phyloP scores from a whole-genome alignment of 148 eudicot genomes.

The Drosera capensis region DNA sequence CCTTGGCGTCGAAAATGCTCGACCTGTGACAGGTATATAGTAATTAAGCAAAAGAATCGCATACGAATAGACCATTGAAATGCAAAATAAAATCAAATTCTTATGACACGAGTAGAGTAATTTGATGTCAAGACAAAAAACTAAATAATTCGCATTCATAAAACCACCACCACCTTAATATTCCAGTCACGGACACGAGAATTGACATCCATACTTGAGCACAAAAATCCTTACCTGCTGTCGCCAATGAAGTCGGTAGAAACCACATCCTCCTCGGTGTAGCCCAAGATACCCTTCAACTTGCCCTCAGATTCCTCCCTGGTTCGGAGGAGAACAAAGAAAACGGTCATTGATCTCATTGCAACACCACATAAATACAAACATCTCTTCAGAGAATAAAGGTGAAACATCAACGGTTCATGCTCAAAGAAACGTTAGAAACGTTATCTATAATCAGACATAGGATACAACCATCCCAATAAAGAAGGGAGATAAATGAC shows the following conservation, averaged over 20 bases:
- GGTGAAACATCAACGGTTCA: too few species aligned
- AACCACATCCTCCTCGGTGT: background rate
- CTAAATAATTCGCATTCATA: too few species aligned
- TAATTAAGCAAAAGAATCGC: background rate
- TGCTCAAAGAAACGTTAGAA: too few species aligned
- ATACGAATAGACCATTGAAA: background rate
- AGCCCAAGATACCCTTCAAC: background rate
- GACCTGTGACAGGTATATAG: slow-evolving; percentile 21
- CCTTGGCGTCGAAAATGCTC: slow-evolving; percentile 88
- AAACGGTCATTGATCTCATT: background rate
- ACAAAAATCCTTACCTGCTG: background rate
- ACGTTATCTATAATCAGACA: background rate
- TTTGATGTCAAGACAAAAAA: too few species aligned
- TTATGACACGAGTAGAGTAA: background rate
- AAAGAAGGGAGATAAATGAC: background rate
- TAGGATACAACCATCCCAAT: background rate
- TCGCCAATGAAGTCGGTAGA: background rate
- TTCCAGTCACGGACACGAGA: too few species aligned
- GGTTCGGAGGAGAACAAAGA: background rate
- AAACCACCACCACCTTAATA: too few species aligned
- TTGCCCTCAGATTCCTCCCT: background rate
- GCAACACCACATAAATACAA: background rate
- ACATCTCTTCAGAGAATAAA: too few species aligned
- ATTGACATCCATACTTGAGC: too few species aligned
- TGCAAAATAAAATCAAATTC: background rate